phyloP scores from a whole-genome alignment of 2,329 filamentous ascomycete genomes.

The Leptographium lundbergii region DNA sequence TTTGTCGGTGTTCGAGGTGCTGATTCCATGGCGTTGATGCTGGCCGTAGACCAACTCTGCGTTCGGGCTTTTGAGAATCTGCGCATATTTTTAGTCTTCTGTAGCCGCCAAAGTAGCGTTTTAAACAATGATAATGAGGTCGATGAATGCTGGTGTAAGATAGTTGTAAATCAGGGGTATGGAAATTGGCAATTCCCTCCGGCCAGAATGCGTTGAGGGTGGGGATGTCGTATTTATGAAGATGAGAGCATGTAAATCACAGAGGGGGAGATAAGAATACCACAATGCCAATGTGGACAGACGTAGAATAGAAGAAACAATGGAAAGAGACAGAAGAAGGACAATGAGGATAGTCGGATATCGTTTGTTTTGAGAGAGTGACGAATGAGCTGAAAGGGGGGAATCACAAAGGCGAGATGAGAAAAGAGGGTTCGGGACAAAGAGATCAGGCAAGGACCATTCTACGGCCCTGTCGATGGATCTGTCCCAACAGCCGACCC shows the following conservation, averaged over 20 bases:
- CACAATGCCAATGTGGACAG: not conserved
- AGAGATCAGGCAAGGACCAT: not conserved
- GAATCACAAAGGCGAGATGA: not conserved
- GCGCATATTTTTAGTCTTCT: constrained; percentile 6
- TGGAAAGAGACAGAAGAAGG: not conserved
- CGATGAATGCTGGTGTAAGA: not conserved
- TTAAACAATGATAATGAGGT: not conserved
- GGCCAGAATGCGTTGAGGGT: not conserved
- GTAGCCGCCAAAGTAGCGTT: not conserved
- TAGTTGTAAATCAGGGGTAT: not conserved
- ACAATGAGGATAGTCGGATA: not conserved
- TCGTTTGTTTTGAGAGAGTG: not conserved
- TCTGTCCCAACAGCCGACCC: too few species aligned
- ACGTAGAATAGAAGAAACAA: not conserved
- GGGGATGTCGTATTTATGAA: not conserved
- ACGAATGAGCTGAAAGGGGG: not conserved
- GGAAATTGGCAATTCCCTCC: not conserved
- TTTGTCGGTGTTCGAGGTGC: constrained; percentile 3
- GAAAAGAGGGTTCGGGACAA: not conserved
- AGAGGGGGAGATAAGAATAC: not conserved
- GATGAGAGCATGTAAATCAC: not conserved
- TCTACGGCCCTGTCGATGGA: too few species aligned
- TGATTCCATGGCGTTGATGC: constrained; percentile 5
- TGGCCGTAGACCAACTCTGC: constrained; percentile 13
- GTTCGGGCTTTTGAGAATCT: constrained; percentile 8